Base-by-base conservation (phyloP, 2,329 filamentous ascomycete genomes). In the Neoarthrinium moseri region DNA sequence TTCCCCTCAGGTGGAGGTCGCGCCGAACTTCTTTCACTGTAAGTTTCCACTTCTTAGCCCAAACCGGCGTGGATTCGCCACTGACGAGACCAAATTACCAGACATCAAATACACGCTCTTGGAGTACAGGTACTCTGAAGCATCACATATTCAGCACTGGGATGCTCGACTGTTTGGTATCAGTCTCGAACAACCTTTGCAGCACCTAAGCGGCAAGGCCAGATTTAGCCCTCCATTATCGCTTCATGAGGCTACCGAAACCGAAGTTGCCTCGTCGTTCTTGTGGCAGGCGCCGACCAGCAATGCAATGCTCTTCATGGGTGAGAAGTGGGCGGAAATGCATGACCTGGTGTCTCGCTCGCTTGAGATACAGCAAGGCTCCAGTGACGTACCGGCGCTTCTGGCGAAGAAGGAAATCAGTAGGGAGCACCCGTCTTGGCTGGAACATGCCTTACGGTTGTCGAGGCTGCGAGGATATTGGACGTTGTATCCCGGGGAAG, bases 261-360 rank as follows among this genome's bases (percentile, higher is more conserved):
- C 57, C 8, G 56, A 65, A 22, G 57, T 64, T 5, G 40, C 68
- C 5, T 77, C 79, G 0, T 75, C 87, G 0, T 95, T 95, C 58
- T 71, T 95, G 7, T 96, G 91, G 85, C 87, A 96, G 66, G 82
- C 84, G 2, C 91, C 92, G 5, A 87, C 84, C 53, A 89, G 86
- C 59, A 87, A 94, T 52, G 91, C 92, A 1, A 81, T 84, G 10
- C 74, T 99, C 8, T 86, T 92, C 61, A 83, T 94, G 46, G 91
- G 91, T 34, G 81, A 90, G 38, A 91, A 86, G 59, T 99, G 94
- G 94, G 71, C 80, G 11, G 89, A 95, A 55, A 77, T 96, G 8
- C 91, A 96, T 61, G 79, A 83, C 10, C 94, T 95, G 56, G 77
- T 95, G 2, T 80, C 86, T 10, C 76, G 79, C 38, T 73, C 84